Base-by-base conservation (phyloP, 306 rosid genomes). In the Heteromeles arbutifolia region DNA sequence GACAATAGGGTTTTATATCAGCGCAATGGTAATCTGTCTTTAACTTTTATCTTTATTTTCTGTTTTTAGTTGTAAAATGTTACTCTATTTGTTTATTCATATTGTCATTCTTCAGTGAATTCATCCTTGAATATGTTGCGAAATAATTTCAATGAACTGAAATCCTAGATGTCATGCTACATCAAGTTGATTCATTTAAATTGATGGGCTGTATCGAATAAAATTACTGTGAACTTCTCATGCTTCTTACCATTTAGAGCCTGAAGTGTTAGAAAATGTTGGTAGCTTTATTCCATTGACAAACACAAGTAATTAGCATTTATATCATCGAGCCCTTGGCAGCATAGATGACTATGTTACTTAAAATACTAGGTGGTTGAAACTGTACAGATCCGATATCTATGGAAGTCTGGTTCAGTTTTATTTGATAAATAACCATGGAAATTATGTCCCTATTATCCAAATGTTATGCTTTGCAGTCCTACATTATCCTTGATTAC, bases 1-100 rank as follows among this genome's bases (percentile, higher is more conserved):
- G 2, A 92, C 99, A 25, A 63, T 95, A 25, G 99, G 99, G 78
- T 92, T 95, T 79, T 95, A 92, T 63, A 26, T 85, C 82, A 95
- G 96, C 84, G 64, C 97, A 70, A 50, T 95, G 99, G 99, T 95
- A 89, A 87, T 82, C 61, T 81, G 57, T 77, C 17, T 18, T 31
- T 25, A 41, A 39, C 3, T 22, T 19, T 59, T 18, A 59, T 13
- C 21, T 59, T 19, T 41, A 4, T 50, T 25, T 73, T 5, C 39
- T 13, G 31, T 73, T 73, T 45, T 26, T 59, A 54, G 45, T 70
- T 19, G 8, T 25, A 37, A 37, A 72, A 54, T 54, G 21, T 22
- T 31, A n/a, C 52, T 31, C 8, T 48, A 4, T 48, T 48, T 8
- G 19, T 17, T 22, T 29, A 31, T 34, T 34, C n/a, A 39, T 15